These are phyloP conservation scores for Candida gigantensis DNA, from an alignment of 1,139 yeast genomes.

Conservation along the genomic window DNA sequence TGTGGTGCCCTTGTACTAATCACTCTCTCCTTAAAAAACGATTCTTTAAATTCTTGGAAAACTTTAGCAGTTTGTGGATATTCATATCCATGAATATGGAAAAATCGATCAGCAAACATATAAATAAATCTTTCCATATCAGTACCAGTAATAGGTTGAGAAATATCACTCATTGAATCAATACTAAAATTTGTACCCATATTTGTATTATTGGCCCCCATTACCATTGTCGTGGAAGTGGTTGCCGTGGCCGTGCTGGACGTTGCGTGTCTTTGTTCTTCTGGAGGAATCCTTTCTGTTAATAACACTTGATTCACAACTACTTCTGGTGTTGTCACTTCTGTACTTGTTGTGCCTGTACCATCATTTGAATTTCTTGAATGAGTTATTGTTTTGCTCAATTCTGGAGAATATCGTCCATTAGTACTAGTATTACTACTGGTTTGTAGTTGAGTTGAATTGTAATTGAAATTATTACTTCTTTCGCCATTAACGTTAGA, in stretches of 20 bases:
- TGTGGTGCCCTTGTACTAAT: slow-evolving; percentile 33
- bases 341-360: neutral
- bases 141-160: slow-evolving; percentile 29
- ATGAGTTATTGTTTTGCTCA: neutral
- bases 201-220: too few relatives aligned
- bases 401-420: neutral
- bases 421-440: neutral
- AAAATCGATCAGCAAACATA: slow-evolving; percentile 51
- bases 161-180: slow-evolving; percentile 13
- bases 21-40: slow-evolving; percentile 52
- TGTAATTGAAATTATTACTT: slow-evolving; percentile 1
- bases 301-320: slow-evolving; percentile 4
- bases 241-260: too few relatives aligned
- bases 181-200: too few relatives aligned
- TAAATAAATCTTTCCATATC: slow-evolving; percentile 52
- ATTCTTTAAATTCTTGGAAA: slow-evolving; percentile 51
- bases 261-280: too few relatives aligned
- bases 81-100: slow-evolving; percentile 44
- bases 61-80: slow-evolving; percentile 52
- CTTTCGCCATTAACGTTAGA: too few relatives aligned
- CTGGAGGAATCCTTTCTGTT: slow-evolving; percentile 5
- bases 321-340: slow-evolving; percentile 9
- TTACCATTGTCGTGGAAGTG: too few relatives aligned
- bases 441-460: slow-evolving; percentile 1
- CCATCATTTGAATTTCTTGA: slow-evolving; percentile 1